phyloP scores from a whole-genome alignment of 2,329 filamentous ascomycete species.

The Rhinocladiella mackenziei region DNA sequence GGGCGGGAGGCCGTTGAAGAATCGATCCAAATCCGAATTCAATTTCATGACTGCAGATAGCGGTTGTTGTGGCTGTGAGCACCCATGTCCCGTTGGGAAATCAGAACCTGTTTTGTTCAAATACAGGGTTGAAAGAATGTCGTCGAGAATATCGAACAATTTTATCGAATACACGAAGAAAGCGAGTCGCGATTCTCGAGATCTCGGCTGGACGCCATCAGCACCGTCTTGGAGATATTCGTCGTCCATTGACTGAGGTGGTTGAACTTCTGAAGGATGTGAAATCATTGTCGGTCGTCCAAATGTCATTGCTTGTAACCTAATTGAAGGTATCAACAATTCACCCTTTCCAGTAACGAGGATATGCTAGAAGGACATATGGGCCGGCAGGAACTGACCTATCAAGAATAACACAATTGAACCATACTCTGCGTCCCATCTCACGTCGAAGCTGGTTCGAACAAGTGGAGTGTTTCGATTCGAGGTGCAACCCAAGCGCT shows the following conservation, averaged over 20 bases:
- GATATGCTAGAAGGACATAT: constrained; percentile 22
- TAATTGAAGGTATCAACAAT: constrained; percentile 37
- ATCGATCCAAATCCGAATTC: not conserved
- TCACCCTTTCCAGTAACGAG: constrained; percentile 20
- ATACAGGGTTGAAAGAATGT: constrained; percentile 30
- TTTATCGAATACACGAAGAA: constrained; percentile 36
- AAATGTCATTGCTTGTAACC: constrained; percentile 34
- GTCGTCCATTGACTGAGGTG: constrained; percentile 6
- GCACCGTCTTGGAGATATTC: constrained; percentile 28
- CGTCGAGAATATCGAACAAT: constrained; percentile 37
- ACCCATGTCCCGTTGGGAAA: constrained; percentile 1
- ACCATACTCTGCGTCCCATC: constrained; percentile 32
- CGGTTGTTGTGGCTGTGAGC: not conserved
- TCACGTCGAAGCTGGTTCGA: constrained; percentile 27
- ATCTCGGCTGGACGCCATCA: constrained; percentile 27
- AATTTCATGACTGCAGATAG: not conserved
- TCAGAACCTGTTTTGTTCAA: not conserved
- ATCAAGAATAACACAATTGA: constrained; percentile 38
- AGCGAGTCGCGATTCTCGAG: constrained; percentile 32
- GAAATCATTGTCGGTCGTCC: constrained; percentile 33
- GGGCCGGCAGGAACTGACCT: constrained; percentile 1
- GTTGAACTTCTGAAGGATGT: constrained; percentile 30
- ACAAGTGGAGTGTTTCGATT: constrained; percentile 9
- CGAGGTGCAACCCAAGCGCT: constrained; percentile 43
- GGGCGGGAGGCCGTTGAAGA: not conserved